Conservation (phyloP, 805 yeast genomes). For the Blastobotrys peoriensis region DNA sequence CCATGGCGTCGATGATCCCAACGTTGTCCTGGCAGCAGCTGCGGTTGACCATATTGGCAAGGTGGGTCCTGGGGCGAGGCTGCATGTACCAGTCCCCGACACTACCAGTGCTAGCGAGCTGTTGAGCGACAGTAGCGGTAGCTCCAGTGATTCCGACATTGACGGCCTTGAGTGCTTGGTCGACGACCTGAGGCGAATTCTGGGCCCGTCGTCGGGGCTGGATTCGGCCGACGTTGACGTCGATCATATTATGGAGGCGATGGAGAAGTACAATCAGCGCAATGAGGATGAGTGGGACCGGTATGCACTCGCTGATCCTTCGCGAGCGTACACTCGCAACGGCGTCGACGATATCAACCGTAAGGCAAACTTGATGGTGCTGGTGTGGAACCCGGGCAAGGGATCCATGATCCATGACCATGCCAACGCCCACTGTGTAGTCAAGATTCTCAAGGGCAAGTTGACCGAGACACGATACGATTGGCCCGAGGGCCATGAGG, state of each 20-base stretch:
- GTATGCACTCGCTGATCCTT: slow-evolving; percentile 49
- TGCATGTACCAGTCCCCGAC: no score
- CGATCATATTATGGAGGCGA: slow-evolving; percentile 36
- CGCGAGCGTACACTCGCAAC: slow-evolving; percentile 52
- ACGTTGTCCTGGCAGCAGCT: no score
- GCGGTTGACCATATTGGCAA: no score
- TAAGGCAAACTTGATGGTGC: slow-evolving; percentile 58
- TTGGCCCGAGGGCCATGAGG: slow-evolving; percentile 35
- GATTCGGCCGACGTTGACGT: slow-evolving; percentile 48
- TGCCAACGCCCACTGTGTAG: slow-evolving; percentile 69
- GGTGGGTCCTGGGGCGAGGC: no score
- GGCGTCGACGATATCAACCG: slow-evolving; percentile 70
- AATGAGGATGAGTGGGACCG: slow-evolving; percentile 50
- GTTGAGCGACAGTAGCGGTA: background rate
- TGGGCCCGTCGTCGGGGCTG: slow-evolving; percentile 33
- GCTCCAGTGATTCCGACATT: background rate
- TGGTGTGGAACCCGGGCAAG: slow-evolving; percentile 67
- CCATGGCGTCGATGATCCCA: no score
- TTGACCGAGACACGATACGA: slow-evolving; percentile 53
- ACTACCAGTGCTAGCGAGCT: background rate
- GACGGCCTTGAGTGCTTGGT: slow-evolving; percentile 29
- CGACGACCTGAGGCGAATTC: slow-evolving; percentile 27
- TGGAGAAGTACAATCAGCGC: slow-evolving; percentile 43
- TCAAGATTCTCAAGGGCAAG: slow-evolving; percentile 59
- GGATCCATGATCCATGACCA: slow-evolving; percentile 68